Percentiles rank a stretch among this genome's conserved stretches.
phyloP scores from a whole-genome alignment of 1,139 yeast species.

The Geotrichum restrictum region DNA sequence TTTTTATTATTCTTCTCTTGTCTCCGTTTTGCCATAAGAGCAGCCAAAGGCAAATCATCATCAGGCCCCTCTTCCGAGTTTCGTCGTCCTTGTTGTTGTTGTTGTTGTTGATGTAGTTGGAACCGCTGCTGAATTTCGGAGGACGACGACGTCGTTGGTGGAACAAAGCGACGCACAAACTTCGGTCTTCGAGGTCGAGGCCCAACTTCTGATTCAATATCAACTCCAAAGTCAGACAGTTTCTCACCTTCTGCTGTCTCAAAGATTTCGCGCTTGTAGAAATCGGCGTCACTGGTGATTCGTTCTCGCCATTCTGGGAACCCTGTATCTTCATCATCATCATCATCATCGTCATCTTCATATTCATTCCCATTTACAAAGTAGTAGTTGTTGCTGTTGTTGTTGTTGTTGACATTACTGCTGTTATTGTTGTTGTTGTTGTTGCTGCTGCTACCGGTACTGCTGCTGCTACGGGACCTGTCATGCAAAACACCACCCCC shows the following conservation, averaged over 20 bases:
- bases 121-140: background rate
- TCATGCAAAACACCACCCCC: slow-evolving; percentile 5
- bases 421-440: slow-evolving; percentile 22
- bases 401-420: slow-evolving; percentile 28
- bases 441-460: slow-evolving; percentile 28
- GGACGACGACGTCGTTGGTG: too few relatives aligned
- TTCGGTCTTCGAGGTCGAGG: too few relatives aligned
- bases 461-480: slow-evolving; percentile 24
- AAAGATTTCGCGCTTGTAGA: slow-evolving; percentile 56
- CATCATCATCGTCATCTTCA: too few relatives aligned
- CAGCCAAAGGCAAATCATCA: slow-evolving; percentile 21
- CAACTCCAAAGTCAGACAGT: slow-evolving; percentile 83
- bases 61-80: slow-evolving; percentile 12
- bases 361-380: too few relatives aligned
- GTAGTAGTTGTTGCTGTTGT: slow-evolving; percentile 19
- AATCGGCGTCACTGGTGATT: slow-evolving; percentile 31
- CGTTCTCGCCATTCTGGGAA: slow-evolving; percentile 27
- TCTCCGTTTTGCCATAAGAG: slow-evolving; percentile 20
- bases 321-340: slow-evolving; percentile 17
- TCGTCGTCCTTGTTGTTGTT: background rate
- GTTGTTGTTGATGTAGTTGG: too few relatives aligned
- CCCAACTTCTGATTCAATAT: slow-evolving; percentile 57
- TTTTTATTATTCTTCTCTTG: slow-evolving; percentile 19
- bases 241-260: slow-evolving; percentile 76
- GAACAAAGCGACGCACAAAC: too few relatives aligned